Base-by-base conservation (phyloP, 352 stramenopile genomes). In the Pythium rhizo-oryzae region DNA sequence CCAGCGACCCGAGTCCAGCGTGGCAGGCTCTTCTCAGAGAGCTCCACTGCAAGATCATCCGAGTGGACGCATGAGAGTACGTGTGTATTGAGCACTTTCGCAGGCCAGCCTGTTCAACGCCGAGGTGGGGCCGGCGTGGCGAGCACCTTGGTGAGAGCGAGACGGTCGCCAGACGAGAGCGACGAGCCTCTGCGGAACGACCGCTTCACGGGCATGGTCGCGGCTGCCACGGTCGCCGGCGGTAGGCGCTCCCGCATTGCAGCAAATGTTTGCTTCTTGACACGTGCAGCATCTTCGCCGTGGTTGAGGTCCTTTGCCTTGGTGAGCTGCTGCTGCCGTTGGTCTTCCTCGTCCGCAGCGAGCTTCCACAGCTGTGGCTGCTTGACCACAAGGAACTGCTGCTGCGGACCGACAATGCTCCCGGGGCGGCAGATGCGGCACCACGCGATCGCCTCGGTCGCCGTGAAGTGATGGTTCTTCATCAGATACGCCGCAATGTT, bases 401-500 rank as follows among this genome's bases (percentile, higher is more conserved):
- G 97, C 72, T 99, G 97, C 3, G 92, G 91, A 23, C 97, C 97
- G 59, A 99, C 97, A 30, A 99, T 92, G 68, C 83, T 95, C 18
- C 97, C 97, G 18, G 97, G 97, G 16, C 97, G 83, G 65, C 93
- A 98, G 53, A 99, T 94, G 41, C 97, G 87, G 72, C 97, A 96
- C 92, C 94, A 99, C 8, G 90, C 95, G 76, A 99, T 99, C 8
- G 86, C 91, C 80, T 99, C 96, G 0, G 71, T 75, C 5, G 97
- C 97, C 1, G 95, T 98, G 53, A 99, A 96, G 11, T 77, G 66
- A 71, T 97, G 97, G 58, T 98, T 91, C 73, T 98, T 98, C 88
- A 99, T 99, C 23, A 99, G 71, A 64, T 97, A 99, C 16, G 92
- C 93, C 9, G 92, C 97, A 49, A 99, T 99, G 62, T 91, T 94